Conservation (phyloP, 345 rosid species). For the Balakata baccata region DNA sequence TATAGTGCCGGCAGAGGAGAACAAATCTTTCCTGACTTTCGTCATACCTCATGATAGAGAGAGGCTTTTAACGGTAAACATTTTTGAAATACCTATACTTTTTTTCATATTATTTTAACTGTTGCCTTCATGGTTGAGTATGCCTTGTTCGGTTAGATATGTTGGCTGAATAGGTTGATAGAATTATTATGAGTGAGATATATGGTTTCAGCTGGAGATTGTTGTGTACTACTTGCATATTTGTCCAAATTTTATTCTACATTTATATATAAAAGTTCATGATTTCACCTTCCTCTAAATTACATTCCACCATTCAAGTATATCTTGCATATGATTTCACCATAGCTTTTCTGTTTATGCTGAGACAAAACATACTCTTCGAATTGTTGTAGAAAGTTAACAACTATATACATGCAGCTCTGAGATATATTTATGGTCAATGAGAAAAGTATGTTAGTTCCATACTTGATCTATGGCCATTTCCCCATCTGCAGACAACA, state of each 20-base stretch:
- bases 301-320: background rate
- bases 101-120: background rate
- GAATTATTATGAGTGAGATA: background rate
- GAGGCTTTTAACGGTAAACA: constrained; percentile 55
- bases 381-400: too few relatives aligned
- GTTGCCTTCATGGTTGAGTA: background rate
- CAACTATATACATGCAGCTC: too few relatives aligned
- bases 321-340: background rate
- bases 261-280: background rate
- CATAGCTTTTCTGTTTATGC: too few relatives aligned
- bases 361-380: background rate
- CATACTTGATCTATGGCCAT: too few relatives aligned
- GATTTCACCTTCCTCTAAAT: background rate
- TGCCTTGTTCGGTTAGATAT: background rate
- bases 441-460: too few relatives aligned
- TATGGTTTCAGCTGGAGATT: background rate
- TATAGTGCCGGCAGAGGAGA: constrained; percentile 66
- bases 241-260: background rate
- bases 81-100: background rate
- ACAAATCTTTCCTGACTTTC: constrained; percentile 62
- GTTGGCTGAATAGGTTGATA: background rate
- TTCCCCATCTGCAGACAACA: background rate
- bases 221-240: background rate
- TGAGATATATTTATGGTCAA: too few relatives aligned
- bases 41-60: constrained; percentile 84